Conservation (phyloP, 129 eudicot species). For the Chrysanthemum lavandulifolium region DNA sequence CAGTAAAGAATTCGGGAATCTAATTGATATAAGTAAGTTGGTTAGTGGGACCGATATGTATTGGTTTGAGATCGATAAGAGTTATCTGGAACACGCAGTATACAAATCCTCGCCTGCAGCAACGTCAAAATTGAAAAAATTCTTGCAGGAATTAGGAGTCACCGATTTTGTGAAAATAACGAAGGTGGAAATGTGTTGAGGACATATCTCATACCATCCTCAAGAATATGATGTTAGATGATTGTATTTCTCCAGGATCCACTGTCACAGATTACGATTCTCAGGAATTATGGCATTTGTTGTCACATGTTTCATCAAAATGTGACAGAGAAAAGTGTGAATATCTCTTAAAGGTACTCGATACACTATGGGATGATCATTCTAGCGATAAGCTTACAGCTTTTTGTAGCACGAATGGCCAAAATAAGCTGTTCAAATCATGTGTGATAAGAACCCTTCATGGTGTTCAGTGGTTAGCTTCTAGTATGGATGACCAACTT, state of each 20-base stretch:
- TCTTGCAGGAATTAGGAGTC: constrained; percentile 64
- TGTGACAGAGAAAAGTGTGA: constrained; percentile 47
- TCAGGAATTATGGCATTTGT: constrained; percentile 43
- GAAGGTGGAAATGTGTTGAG: constrained; percentile 41
- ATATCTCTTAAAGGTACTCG: constrained; percentile 66
- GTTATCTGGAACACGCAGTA: constrained; percentile 48
- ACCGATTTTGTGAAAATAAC: constrained; percentile 61
- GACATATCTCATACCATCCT: constrained; percentile 31
- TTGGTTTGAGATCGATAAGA: constrained; percentile 59
- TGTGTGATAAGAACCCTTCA: constrained; percentile 45
- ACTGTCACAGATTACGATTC: constrained; percentile 60
- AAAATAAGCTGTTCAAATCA: constrained; percentile 40
- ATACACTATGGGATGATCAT: constrained; percentile 66
- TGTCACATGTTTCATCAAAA: constrained; percentile 41
- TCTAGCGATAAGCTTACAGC: constrained; percentile 52
- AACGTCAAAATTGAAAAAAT: constrained; percentile 51
- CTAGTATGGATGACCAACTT: constrained; percentile 60
- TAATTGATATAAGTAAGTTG: constrained; percentile 45
- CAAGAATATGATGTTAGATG: constrained; percentile 38
- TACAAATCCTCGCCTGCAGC: constrained; percentile 38
- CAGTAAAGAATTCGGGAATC: constrained; percentile 50
- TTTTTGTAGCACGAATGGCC: constrained; percentile 38
- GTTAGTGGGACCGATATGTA: constrained; percentile 40
- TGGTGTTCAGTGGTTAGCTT: constrained; percentile 52
- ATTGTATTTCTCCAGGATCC: constrained; percentile 34